Percentiles rank a stretch among this genome's conserved stretches.
These are phyloP conservation scores for Baudoinia panamericana DNA, from an alignment of 495 filamentous ascomycete genomes.

Conservation along the genomic window DNA sequence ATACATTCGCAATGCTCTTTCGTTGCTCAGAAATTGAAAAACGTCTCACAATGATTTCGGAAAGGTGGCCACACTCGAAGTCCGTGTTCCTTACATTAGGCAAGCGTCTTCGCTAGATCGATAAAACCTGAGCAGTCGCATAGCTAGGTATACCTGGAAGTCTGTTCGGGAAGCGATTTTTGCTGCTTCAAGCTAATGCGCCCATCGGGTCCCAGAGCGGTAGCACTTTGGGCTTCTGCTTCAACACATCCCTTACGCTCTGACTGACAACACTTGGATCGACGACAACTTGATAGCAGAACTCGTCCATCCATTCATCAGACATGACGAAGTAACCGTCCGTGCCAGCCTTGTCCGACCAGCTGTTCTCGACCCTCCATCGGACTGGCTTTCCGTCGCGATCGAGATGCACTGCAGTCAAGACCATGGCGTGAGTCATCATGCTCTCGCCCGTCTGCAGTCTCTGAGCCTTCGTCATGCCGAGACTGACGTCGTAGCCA, in stretches of 20 bases:
- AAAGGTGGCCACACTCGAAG: no score
- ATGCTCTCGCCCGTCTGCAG: slow-evolving; percentile 55
- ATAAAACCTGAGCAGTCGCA: no score
- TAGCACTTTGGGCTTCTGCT: slow-evolving; percentile 53
- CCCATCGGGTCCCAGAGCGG: slow-evolving; percentile 87
- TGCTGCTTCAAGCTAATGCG: slow-evolving; percentile 52
- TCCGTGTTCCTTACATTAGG: no score
- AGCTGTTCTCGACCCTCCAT: slow-evolving; percentile 79
- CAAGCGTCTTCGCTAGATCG: no score
- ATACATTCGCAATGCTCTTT: no score
- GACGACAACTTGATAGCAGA: slow-evolving; percentile 76
- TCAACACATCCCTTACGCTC: slow-evolving; percentile 54
- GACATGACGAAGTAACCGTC: slow-evolving; percentile 81
- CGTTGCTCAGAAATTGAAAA: no score
- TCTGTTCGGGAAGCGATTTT: no score
- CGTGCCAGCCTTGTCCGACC: slow-evolving; percentile 52
- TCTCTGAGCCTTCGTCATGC: slow-evolving; percentile 59
- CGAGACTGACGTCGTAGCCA: slow-evolving; percentile 60
- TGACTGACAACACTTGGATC: slow-evolving; percentile 54
- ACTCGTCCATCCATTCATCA: slow-evolving; percentile 79
- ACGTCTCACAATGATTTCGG: no score
- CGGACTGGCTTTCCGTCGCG: slow-evolving; percentile 48
- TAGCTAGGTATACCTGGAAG: no score
- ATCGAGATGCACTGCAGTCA: slow-evolving; percentile 69
- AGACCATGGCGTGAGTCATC: slow-evolving; percentile 88